Evolutionary conservation across 106 monocot genomes (phyloP).

Genomic region (Dioscorea zingiberensis): DNA sequence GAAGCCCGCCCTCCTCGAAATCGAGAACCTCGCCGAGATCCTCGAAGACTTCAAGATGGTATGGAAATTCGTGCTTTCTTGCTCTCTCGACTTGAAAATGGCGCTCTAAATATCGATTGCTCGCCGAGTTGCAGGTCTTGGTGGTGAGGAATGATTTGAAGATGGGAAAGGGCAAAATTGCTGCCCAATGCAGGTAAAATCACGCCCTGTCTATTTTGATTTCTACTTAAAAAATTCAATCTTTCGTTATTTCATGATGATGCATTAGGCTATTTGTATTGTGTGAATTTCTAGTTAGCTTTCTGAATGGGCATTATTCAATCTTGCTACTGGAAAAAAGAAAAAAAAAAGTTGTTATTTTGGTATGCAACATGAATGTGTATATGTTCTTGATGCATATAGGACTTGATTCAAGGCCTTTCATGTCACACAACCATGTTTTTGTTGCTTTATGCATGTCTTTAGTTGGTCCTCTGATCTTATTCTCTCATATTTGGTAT

Average conservation of each 20-base stretch:
- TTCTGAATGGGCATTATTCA: neutral
- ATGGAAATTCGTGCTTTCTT: neutral
- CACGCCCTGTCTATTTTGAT: neutral
- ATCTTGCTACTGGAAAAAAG: neutral
- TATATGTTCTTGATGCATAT: neutral
- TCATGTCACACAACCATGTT: too few species aligned
- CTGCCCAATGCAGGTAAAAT: conserved; percentile 90
- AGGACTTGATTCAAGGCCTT: neutral
- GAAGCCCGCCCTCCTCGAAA: conserved; percentile 37
- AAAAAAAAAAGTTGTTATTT: neutral
- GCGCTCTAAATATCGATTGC: neutral
- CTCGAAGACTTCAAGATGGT: conserved; percentile 97
- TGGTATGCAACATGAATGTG: neutral
- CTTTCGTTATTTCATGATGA: neutral
- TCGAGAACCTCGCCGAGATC: conserved; percentile 82
- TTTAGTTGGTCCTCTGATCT: too few species aligned
- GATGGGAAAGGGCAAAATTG: conserved; percentile 99
- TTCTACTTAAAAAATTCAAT: neutral
- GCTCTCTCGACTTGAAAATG: neutral
- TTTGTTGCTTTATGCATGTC: too few species aligned
- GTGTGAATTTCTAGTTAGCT: neutral
- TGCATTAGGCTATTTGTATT: neutral
- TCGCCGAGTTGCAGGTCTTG: conserved; percentile 48
- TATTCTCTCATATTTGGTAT: neutral
- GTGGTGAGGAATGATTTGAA: conserved; percentile 98